phyloP scores from a whole-genome alignment of 2,329 filamentous ascomycete genomes.

The Neofusicoccum laricinum region DNA sequence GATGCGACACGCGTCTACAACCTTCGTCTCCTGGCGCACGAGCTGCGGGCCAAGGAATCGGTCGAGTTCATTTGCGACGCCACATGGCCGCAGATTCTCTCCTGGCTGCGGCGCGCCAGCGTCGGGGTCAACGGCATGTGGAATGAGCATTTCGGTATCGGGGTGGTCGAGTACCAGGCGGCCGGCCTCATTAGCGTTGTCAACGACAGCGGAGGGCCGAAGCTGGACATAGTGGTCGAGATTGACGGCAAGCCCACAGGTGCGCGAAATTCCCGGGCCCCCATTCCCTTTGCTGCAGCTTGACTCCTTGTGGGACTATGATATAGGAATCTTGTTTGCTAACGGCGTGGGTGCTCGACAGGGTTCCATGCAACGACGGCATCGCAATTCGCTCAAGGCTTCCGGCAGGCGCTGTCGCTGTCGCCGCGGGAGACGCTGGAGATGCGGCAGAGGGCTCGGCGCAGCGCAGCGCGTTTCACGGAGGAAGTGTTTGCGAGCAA shows the following conservation, averaged over 20 bases:
- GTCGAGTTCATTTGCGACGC: constrained; percentile 90
- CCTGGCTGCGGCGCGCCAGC: constrained; percentile 71
- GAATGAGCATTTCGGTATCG: constrained; percentile 99
- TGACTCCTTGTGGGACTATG: not conserved
- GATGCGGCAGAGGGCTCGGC: constrained; percentile 72
- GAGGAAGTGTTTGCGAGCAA: constrained; percentile 78
- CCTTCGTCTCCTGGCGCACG: constrained; percentile 79
- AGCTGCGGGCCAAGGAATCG: constrained; percentile 69
- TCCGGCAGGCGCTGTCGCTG: constrained; percentile 71
- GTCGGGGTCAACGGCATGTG: constrained; percentile 98
- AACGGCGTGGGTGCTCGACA: constrained; percentile 25
- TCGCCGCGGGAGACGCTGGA: constrained; percentile 63
- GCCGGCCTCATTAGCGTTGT: constrained; percentile 91
- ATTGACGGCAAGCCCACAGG: constrained; percentile 76
- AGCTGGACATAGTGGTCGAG: constrained; percentile 84
- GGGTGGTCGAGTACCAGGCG: constrained; percentile 96
- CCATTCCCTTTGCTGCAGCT: not conserved
- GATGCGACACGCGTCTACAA: constrained; percentile 85
- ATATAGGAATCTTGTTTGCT: not conserved
- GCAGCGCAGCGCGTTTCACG: constrained; percentile 79
- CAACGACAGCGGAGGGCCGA: constrained; percentile 89
- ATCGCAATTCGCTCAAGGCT: constrained; percentile 76
- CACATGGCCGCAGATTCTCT: constrained; percentile 80
- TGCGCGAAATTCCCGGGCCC: constrained; percentile 37
- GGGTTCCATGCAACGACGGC: constrained; percentile 83